phyloP scores from a whole-genome alignment of 768 basidiomycete species.

The Psilocybe cyanescens region DNA sequence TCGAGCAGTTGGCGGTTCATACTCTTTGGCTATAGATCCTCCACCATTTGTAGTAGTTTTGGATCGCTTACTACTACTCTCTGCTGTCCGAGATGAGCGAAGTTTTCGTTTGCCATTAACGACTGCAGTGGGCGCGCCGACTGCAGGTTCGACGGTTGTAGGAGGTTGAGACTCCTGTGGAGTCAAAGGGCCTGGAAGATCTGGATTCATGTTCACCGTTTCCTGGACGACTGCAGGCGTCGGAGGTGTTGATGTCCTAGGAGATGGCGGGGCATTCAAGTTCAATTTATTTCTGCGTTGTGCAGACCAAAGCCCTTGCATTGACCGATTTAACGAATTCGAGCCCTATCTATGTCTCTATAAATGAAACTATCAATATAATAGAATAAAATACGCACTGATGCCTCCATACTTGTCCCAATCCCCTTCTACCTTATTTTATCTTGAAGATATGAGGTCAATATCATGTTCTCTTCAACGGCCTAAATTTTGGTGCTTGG shows the following conservation, averaged over 20 bases:
- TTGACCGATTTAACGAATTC: slow-evolving; percentile 76
- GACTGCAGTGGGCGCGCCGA: slow-evolving; percentile 11
- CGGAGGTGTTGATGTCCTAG: slow-evolving; percentile 26
- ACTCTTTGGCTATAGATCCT: slow-evolving; percentile 56
- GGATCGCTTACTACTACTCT: slow-evolving; percentile 61
- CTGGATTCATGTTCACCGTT: slow-evolving; percentile 13
- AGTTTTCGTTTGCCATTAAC: slow-evolving; percentile 64
- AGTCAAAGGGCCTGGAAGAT: slow-evolving; percentile 14
- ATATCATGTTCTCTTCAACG: too few species aligned
- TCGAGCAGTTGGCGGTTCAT: slow-evolving; percentile 73
- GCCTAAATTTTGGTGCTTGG: too few species aligned
- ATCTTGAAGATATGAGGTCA: too few species aligned
- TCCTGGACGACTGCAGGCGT: slow-evolving; percentile 25
- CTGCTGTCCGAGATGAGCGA: slow-evolving; percentile 52
- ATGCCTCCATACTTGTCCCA: slow-evolving; percentile 16
- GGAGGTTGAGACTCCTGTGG: slow-evolving; percentile 13
- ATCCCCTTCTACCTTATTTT: too few species aligned
- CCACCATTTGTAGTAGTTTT: slow-evolving; percentile 41
- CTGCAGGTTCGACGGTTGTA: slow-evolving; percentile 11
- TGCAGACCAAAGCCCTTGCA: slow-evolving; percentile 79
- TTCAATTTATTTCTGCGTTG: slow-evolving; percentile 72
- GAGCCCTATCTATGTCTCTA: slow-evolving; percentile 64
- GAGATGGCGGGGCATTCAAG: slow-evolving; percentile 51
- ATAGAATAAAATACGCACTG: slow-evolving; percentile 17
- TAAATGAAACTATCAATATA: slow-evolving; percentile 26